Evolutionary conservation across 83 land plant species (phyloP).

Genomic region (Picea mariana): DNA sequence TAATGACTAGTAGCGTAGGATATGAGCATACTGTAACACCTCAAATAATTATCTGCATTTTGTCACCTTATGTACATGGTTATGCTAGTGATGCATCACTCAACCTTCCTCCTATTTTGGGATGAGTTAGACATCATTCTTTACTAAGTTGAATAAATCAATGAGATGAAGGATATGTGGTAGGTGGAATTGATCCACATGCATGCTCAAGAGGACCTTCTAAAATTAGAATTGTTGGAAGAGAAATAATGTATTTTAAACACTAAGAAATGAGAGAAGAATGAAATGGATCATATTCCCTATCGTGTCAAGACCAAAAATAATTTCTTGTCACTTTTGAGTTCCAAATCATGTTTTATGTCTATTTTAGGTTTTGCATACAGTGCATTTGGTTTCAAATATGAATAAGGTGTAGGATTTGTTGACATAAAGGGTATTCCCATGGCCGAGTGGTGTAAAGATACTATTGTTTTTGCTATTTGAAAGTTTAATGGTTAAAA

Average conservation of each 20-base stretch:
- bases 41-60: too few species aligned
- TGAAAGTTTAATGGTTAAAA: conserved; percentile 24
- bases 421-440: conserved; percentile 64
- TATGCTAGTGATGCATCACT: too few species aligned
- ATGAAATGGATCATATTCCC: conserved; percentile 62
- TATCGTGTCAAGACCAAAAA: conserved; percentile 62
- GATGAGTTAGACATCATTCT: too few species aligned
- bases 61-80: too few species aligned
- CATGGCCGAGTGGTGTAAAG: conserved; percentile 56
- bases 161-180: too few species aligned
- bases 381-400: conserved; percentile 44
- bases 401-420: conserved; percentile 66
- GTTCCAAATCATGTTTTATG: conserved; percentile 71
- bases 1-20: too few species aligned
- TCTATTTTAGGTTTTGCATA: conserved; percentile 70
- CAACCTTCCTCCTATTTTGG: too few species aligned
- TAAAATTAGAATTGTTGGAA: conserved; percentile 49
- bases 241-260: conserved; percentile 32
- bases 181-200: too few species aligned
- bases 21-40: too few species aligned
- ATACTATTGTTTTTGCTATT: conserved; percentile 45
- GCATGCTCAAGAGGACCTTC: conserved; percentile 32
- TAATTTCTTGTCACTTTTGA: conserved; percentile 58
- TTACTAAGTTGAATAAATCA: too few species aligned
- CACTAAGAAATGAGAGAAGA: conserved; percentile 39